These are phyloP conservation scores for Castanospermum australe DNA, from an alignment of 306 rosid species.

Conservation along the genomic window DNA sequence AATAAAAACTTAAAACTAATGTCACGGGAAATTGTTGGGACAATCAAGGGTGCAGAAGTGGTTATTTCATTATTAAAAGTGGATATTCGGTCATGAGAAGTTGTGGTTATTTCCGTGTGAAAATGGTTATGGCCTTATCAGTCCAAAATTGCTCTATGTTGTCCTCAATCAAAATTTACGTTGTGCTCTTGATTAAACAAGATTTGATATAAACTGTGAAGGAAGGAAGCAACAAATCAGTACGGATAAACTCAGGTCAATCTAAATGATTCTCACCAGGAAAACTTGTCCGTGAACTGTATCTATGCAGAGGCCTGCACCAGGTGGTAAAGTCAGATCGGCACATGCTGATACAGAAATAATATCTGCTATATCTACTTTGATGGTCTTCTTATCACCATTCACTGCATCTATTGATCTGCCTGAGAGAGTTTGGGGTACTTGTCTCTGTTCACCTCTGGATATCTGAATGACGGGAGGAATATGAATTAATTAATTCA, in stretches of 20 bases:
- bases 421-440: constrained; percentile 52
- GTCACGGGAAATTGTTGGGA: constrained; percentile 1
- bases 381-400: constrained; percentile 63
- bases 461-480: constrained; percentile 46
- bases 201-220: neutral
- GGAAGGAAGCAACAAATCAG: constrained; percentile 2
- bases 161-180: constrained; percentile 18
- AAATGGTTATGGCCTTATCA: neutral
- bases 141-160: neutral
- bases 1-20: neutral
- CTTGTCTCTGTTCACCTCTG: constrained; percentile 58
- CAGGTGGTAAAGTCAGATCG: constrained; percentile 94
- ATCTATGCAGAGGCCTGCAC: constrained; percentile 95
- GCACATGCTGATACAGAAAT: constrained; percentile 92
- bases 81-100: neutral
- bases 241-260: neutral
- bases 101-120: neutral
- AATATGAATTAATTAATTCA: neutral
- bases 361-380: constrained; percentile 84
- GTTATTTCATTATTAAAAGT: neutral
- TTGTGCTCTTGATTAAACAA: neutral
- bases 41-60: neutral
- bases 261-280: constrained; percentile 60
- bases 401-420: constrained; percentile 53
- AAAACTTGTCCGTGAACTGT: constrained; percentile 74